Percentiles rank a stretch among this genome's conserved stretches.
phyloP scores from a whole-genome alignment of 23 red algal species.

The Gracilaria domingensis region DNA sequence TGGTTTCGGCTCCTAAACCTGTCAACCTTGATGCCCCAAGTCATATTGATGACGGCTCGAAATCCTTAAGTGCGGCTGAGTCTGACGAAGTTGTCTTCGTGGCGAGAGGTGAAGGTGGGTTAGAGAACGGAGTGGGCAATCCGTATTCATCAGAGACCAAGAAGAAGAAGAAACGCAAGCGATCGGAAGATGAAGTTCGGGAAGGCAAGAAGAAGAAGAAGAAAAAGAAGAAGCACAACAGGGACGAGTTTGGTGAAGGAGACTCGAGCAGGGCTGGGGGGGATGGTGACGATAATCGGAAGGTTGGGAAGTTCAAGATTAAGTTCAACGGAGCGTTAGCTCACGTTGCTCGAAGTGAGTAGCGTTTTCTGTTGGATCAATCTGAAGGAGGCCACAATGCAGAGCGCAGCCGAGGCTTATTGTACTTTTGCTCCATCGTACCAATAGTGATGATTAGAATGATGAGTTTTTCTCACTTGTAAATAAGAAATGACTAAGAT shows the following conservation, averaged over 20 bases:
- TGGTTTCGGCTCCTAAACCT: background rate
- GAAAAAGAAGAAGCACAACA: constrained; percentile 70
- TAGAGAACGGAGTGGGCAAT: constrained; percentile 16
- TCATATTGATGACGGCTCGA: background rate
- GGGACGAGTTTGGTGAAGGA: constrained; percentile 51
- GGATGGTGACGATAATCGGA: constrained; percentile 43
- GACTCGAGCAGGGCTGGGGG: constrained; percentile 2
- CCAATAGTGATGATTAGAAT: background rate
- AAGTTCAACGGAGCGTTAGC: constrained; percentile 13
- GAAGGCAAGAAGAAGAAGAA: constrained; percentile 42
- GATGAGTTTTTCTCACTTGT: constrained; percentile 33
- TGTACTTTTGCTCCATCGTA: constrained; percentile 23
- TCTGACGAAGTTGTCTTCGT: constrained; percentile 35
- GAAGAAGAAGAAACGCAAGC: constrained; percentile 52
- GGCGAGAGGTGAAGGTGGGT: background rate
- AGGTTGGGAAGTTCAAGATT: constrained; percentile 34
- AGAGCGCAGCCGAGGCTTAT: constrained; percentile 11
- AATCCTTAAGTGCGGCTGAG: background rate
- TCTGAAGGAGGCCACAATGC: background rate
- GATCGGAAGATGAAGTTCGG: constrained; percentile 9
- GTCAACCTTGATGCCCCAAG: background rate
- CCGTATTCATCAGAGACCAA: constrained; percentile 4
- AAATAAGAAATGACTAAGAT: constrained; percentile 23
- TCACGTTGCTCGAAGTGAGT: constrained; percentile 41
- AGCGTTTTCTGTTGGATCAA: background rate